Base-by-base conservation (phyloP, 225 moss, liverwort and hornwort species). In the Antitrichia curtipendula region DNA sequence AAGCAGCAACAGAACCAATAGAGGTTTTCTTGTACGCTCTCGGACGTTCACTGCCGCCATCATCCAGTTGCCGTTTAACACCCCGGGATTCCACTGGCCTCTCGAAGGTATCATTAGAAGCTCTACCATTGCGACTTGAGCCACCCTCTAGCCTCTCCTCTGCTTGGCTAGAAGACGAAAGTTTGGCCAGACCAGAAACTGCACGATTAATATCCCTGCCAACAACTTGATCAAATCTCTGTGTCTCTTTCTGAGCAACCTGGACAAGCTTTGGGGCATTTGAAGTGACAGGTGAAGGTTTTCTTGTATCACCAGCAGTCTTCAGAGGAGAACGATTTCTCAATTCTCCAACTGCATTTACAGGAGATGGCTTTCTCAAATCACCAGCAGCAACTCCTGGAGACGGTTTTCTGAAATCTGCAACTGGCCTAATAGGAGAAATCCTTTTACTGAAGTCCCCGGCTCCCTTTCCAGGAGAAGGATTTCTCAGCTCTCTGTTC, bases 51-150 rank as follows among this genome's bases (percentile, higher is more conserved):
- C 68, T 87, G 53, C 88, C 86, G 85, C 91, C 75, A 62, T 98
- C 97, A 58, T 96, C 97, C 72, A 92, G 81, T 68, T 89, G 86
- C 77, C 98, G 94, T 88, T 98, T 98, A 16, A 91, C 92, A 89
- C 88, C 94, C 92, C 94, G 95, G 52, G 88, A 82, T 31, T 97
- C 97, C 88, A 83, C 64, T 31, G 90, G 90, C 87, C 92, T 98
- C 54, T 96, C 96, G 84, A 86, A 90, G 57, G 70, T 68, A 41
- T 98, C 95, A 90, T 71, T 93, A 49, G 75, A 65, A 82, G 90
- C 86, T 74, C 91, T 91, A 68, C 80, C 83, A 65, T 83, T 88
- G 52, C 95, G 96, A 89, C 82, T 88, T 86, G 83, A 86, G 63
- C 82, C 92, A 65, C 82, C 91, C 57, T 95, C 96, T 80, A 87